Evolutionary conservation across 1,284 basidiomycete species (phyloP).

Genomic region (Papiliotrema laurentii): DNA sequence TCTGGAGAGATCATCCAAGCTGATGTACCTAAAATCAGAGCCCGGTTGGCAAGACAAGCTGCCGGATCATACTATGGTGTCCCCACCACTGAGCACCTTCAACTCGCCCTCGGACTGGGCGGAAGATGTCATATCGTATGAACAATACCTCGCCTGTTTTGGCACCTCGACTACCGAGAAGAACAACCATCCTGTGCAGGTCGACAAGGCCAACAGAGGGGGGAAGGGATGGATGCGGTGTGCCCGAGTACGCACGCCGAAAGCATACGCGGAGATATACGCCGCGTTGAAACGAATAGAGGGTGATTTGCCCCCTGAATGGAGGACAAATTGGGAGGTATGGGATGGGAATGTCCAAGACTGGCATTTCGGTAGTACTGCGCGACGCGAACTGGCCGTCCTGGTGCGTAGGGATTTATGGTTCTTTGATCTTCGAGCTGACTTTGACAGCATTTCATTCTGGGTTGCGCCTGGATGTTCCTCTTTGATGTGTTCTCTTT

Average conservation of each 20-base stretch:
- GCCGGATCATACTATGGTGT: slow-evolving; percentile 1
- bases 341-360: slow-evolving; percentile 27
- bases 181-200: background rate
- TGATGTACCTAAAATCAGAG: slow-evolving; percentile 39
- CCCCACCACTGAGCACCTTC: slow-evolving; percentile 3
- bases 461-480: slow-evolving; percentile 44
- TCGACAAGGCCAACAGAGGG: background rate
- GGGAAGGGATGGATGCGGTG: slow-evolving; percentile 23
- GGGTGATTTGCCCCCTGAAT: slow-evolving; percentile 30
- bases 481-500: slow-evolving; percentile 36
- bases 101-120: slow-evolving; percentile 2
- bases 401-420: slow-evolving; percentile 20
- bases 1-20: slow-evolving; percentile 33
- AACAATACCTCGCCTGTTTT: background rate
- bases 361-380: slow-evolving; percentile 23
- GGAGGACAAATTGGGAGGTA: slow-evolving; percentile 31
- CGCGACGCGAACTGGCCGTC: slow-evolving; percentile 21
- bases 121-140: background rate
- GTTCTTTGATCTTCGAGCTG: background rate
- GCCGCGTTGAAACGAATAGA: slow-evolving; percentile 27
- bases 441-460: slow-evolving; percentile 27
- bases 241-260: slow-evolving; percentile 28
- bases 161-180: background rate
- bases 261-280: slow-evolving; percentile 30
- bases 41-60: slow-evolving; percentile 17